A percentile compares a stretch with the other conserved stretches of the same genome.
phyloP scores from a whole-genome alignment of 2,329 filamentous ascomycete species.

The Zymoseptoria crescenta region DNA sequence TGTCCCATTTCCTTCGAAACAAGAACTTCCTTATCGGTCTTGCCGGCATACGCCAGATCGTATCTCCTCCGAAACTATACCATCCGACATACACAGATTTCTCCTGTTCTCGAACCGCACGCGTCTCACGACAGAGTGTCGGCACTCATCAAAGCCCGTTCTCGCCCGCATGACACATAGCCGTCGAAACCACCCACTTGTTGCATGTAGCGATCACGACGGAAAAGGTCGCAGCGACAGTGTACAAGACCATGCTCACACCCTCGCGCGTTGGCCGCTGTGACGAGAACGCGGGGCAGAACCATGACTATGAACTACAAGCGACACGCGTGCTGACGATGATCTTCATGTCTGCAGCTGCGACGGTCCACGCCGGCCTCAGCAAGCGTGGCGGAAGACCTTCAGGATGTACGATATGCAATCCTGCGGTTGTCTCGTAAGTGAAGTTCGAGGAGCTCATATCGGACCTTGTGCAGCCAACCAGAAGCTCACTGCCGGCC shows the following conservation, averaged over 20 bases:
- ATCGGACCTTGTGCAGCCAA: too few relatives aligned
- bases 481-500: too few relatives aligned
- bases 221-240: neutral
- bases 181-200: too few relatives aligned
- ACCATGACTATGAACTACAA: neutral
- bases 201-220: neutral
- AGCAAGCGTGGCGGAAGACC: neutral
- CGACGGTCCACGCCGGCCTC: neutral
- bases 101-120: neutral
- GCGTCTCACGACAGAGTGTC: neutral
- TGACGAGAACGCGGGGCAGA: neutral
- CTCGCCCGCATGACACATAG: neutral
- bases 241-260: neutral
- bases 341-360: neutral
- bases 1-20: too few relatives aligned
- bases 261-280: neutral
- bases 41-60: too few relatives aligned
- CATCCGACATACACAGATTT: neutral
- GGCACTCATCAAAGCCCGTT: neutral
- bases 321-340: neutral
- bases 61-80: too few relatives aligned
- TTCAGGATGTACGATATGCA: too few relatives aligned
- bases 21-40: too few relatives aligned
- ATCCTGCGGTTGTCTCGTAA: too few relatives aligned
- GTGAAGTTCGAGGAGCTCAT: too few relatives aligned